These are phyloP conservation scores for grape (Vitis vinifera) DNA, from an alignment of 164 flowering plant species.

Conservation along the genomic window ASM3070453v1 NC_081809.1:24012001-24012500, in stretches of 20 bases:
- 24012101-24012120: slow-evolving; percentile 14
- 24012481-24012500: neutral
- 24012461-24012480: neutral
- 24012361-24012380: slow-evolving; percentile 10
- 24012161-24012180: neutral
- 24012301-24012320: slow-evolving; percentile 5
- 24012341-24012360: slow-evolving; percentile 10
- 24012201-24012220: neutral
- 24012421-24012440: neutral
- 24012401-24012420: neutral
- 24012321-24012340: slow-evolving; percentile 15
- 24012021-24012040: slow-evolving; percentile 3
- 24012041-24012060: slow-evolving; percentile 6
- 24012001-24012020: slow-evolving; percentile 5
- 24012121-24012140: slow-evolving; percentile 9
- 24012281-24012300: slow-evolving; percentile 9
- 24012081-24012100: slow-evolving; percentile 14
- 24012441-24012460: neutral
- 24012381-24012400: neutral
- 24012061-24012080: slow-evolving; percentile 7
- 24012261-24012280: slow-evolving; percentile 10
- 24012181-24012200: neutral
- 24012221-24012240: slow-evolving; percentile 11
- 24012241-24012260: slow-evolving; percentile 10
- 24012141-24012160: slow-evolving; percentile 2